Evolutionary conservation across 2,329 filamentous ascomycete genomes (phyloP), one percentile per base, ranked within the genome.

Genomic region (Lithohypha guttulata): DNA sequence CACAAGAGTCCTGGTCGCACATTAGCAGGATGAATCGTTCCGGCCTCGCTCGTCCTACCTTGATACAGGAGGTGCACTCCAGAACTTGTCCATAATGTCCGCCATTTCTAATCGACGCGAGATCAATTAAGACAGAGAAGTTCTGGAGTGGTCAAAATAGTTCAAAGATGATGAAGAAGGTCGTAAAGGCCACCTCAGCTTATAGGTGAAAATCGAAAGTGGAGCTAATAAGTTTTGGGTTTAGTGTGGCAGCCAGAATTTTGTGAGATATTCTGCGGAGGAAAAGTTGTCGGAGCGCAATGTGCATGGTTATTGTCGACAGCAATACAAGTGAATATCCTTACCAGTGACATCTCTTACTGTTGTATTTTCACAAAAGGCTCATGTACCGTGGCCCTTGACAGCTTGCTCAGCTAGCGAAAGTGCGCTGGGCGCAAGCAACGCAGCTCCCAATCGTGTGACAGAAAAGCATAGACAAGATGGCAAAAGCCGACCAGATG

Each of bases 1-100:
- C 53, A 79, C 75, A 46, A 85, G 63, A 41, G 77, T 82, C 65
- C 82, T 85, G 60, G 34, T 14, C 42, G 36, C 58, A 64, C 55
- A 68, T 65, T 55, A 70, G 69, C 59, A 68, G 63, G 26, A 6
- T 28, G 57, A 53, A 47, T 40, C 22, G 20, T 26, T 32, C 40
- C 38, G 37, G 26, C 23, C 34, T 41, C 29, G 40, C 39, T 23
- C 42, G 35, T 52, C 65, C 53, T 69, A 81, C 78, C 78, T 75
- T 42, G 74, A 67, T 51, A 83, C 73, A 41, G 77, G 77, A 54
- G 78, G 78, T 51, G 74, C 70, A 50, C 69, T 66, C 73, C 74
- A 79, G 57, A 79, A 80, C 47, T 66, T 64, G 60, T 79, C 75
- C 69, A 77, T 73, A 41, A 48, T 50, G 32, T 45, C 35, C 25